Evolutionary conservation across 257 asterid species (phyloP), one percentile per base, ranked within the genome.

Genomic region (Gentiana macrophylla): DNA sequence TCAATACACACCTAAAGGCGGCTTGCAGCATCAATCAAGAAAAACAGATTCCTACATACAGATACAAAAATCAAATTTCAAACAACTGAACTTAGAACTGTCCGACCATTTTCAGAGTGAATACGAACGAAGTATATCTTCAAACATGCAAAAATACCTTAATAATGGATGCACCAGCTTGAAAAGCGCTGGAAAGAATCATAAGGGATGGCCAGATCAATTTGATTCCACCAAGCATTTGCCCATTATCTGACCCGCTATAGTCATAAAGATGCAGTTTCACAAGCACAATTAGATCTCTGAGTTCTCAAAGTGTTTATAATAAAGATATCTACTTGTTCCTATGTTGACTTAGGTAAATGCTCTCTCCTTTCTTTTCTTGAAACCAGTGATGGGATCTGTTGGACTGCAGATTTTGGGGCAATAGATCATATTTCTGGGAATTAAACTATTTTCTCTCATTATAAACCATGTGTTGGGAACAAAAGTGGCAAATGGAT

Each of bases 161-260:
- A 59, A 88, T 55, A 67, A 88, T 78, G n/a, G 96, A 88, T 55
- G 96, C 94, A 68, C 78, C 80, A 45, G 96, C 96, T 79, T 84
- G 96, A 75, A 88, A 84, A 62, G 86, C 94, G 46, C 72, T 73
- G 32, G 96, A 88, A 72, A 79, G 76, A 73, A 84, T 73, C 96
- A 88, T 88, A 70, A 88, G 61, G 53, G 64, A 70, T 13, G 96
- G 96, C 96, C 96, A 88, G 58, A 80, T 13, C 33, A 84, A 57
- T 57, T 79, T 82, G 53, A 82, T 74, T 73, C 94, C 94, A 66
- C 90, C 64, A 49, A 84, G 80, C 83, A 88, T 73, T 56, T 82
- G 83, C 62, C 74, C 81, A 43, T 71, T 76, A 35, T 75, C 89
- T 59, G 94, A 77, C 62, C 96, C 96, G 56, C 96, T 88, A 76